Percentiles rank a stretch among this genome's conserved stretches.
phyloP scores from a whole-genome alignment of 2,329 filamentous ascomycete species.

The Trichoderma citrinoviride region DNA sequence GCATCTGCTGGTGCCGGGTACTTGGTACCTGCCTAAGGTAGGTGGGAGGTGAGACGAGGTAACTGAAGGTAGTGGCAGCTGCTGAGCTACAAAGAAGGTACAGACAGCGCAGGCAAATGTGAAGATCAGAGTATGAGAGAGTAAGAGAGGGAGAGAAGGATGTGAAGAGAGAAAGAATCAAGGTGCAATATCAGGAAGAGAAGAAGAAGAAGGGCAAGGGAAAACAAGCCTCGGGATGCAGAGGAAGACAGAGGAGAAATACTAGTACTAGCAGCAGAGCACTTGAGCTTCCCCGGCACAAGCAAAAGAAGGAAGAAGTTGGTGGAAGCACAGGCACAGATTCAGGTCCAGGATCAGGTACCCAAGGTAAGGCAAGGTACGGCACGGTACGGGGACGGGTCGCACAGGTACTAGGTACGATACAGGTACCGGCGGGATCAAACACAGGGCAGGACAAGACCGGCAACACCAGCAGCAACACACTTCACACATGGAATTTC shows the following conservation, averaged over 20 bases:
- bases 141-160: background rate
- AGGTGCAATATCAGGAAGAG: background rate
- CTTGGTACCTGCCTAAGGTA: background rate
- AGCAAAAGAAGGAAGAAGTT: background rate
- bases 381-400: background rate
- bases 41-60: too few relatives aligned
- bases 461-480: too few relatives aligned
- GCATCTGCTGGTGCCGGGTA: slow-evolving; percentile 9
- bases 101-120: background rate
- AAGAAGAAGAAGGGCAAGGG: background rate
- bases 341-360: background rate
- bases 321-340: background rate
- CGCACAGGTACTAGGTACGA: background rate
- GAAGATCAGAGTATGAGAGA: background rate
- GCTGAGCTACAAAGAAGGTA: background rate
- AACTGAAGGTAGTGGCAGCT: background rate
- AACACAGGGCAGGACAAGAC: background rate
- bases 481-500: background rate
- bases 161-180: background rate
- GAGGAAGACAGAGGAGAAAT: background rate
- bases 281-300: background rate
- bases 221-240: too few relatives aligned
- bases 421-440: background rate
- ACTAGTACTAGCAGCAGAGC: background rate
- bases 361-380: background rate